Base-by-base conservation (phyloP, 306 rosid species). In the Prunus persica region DNA sequence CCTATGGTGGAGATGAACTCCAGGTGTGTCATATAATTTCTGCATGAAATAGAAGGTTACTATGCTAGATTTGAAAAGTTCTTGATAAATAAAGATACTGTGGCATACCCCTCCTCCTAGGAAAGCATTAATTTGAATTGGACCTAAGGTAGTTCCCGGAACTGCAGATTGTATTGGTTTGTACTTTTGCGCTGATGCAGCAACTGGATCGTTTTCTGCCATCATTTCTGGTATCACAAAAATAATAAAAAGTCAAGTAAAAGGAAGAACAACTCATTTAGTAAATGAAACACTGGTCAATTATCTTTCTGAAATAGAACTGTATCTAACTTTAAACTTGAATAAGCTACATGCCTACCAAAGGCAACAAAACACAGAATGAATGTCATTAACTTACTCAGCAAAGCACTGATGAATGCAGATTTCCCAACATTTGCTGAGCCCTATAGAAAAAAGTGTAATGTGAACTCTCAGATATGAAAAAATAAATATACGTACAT, bases 371-470 rank as follows among this genome's bases (percentile, higher is more conserved):
- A 52, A 24, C 58, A 38, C 18, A 50, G 14, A 51, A 65, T 2
- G 55, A 66, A 77, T 19, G 65, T 75, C 64, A 76, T 56, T 19
- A 41, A 83, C 97, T 88, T 88, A 94, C 98, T 88, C 73, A 95
- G 86, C 80, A 95, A 78, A 78, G 97, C 97, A 66, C 87, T 89
- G 78, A 95, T 90, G 76, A 95, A 95, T 77, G 98, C 98, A 62
- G 98, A 94, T 84, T 92, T 94, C 69, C 98, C 97, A 82, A 95
- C 98, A 88, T 95, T 95, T 72, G 98, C 98, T 58, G 96, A 88
- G 28, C 98, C 98, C 96, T 95, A 76, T 22, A 80, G 32, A 0
- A 19, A 55, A 56, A 78, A 12, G 51, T 32, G 64, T 38, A 34
- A 63, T 28, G 46, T 54, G n/a, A 65, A 65, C 10, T 28, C 4